Conservation (phyloP, 2,329 filamentous ascomycete species). For the Neofusicoccum parvum region DNA sequence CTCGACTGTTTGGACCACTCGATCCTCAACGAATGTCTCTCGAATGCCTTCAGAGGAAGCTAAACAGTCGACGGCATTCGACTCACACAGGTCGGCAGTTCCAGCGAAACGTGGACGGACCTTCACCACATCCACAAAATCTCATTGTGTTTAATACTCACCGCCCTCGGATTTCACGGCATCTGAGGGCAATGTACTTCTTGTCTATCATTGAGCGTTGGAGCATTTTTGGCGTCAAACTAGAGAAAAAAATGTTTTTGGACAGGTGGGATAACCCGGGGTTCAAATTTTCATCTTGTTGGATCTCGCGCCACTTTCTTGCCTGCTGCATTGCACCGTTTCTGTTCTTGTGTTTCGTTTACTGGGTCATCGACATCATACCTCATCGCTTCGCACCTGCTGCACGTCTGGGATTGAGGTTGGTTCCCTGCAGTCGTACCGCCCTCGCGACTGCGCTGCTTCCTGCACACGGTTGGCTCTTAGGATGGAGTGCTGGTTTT, state of each 20-base stretch:
- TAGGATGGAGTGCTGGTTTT: background rate
- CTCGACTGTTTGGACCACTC: background rate
- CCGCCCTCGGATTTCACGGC: background rate
- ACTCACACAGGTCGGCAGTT: background rate
- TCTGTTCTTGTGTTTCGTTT: background rate
- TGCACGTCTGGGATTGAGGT: background rate
- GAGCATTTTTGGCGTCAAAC: slow-evolving; percentile 14
- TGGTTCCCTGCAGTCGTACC: background rate
- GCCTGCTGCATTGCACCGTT: background rate
- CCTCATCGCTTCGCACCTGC: background rate
- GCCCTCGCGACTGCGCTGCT: background rate
- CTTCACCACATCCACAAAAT: background rate
- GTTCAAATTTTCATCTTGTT: background rate
- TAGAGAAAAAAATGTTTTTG: slow-evolving; percentile 11
- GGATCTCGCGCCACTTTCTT: background rate
- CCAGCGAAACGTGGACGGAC: background rate
- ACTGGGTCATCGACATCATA: background rate
- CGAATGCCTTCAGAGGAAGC: background rate
- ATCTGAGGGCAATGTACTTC: slow-evolving; percentile 3
- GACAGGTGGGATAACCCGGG: background rate
- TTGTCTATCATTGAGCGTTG: slow-evolving; percentile 16
- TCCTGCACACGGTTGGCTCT: background rate
- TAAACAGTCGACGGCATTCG: too few species aligned
- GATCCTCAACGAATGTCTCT: background rate
- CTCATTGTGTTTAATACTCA: slow-evolving; percentile 6